Evolutionary conservation across 306 rosid genomes (phyloP).

Genomic region (Astragalus membranaceus): DNA sequence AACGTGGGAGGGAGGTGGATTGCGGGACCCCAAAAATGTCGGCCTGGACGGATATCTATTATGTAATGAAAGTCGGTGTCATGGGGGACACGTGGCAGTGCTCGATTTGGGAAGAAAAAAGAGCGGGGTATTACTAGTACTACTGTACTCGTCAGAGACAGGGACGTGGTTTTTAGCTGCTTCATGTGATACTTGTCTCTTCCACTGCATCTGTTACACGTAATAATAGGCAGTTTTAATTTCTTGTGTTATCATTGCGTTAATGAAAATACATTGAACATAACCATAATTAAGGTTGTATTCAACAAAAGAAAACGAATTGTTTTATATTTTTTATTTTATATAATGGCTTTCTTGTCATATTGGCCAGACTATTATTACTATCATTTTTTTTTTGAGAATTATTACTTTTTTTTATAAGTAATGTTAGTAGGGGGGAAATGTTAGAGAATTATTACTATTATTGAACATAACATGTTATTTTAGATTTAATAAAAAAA

Average conservation of each 20-base stretch:
- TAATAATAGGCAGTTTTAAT: neutral
- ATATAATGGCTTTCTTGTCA: no score
- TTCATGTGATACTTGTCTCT: neutral
- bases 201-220: neutral
- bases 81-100: neutral
- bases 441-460: no score
- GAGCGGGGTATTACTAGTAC: neutral
- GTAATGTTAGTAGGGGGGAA: no score
- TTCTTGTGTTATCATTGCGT: neutral
- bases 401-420: no score
- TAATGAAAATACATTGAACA: neutral
- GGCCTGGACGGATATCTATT: neutral
- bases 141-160: neutral
- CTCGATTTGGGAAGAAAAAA: neutral
- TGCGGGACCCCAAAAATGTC: neutral
- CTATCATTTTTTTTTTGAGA: no score
- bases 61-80: neutral
- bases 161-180: conserved; percentile 3
- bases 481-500: no score
- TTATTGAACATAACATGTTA: no score
- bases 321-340: no score
- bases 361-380: no score
- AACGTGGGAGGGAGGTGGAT: conserved; percentile 6
- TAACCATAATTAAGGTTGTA: no score
- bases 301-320: no score